A percentile compares a stretch with the other conserved stretches of the same genome.
phyloP scores from a whole-genome alignment of 306 rosid species.

The Luffa acutangula region DNA sequence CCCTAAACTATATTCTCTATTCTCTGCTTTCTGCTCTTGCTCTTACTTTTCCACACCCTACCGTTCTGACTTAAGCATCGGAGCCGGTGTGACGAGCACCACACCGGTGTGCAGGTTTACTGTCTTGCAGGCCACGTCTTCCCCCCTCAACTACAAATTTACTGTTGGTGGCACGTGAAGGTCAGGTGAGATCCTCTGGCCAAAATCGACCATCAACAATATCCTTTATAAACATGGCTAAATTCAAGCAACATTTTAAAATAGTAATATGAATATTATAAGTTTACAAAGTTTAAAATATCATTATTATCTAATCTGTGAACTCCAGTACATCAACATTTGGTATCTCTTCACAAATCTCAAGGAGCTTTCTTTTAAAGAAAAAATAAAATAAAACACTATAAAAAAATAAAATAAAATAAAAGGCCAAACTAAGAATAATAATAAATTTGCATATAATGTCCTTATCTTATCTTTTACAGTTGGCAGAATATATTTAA shows the following conservation, averaged over 20 bases:
- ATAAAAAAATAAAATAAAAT: not conserved
- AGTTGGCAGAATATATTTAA: not conserved
- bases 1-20: too few species aligned
- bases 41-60: too few species aligned
- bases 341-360: not conserved
- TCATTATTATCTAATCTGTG: not conserved
- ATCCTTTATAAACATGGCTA: not conserved
- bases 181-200: too few species aligned
- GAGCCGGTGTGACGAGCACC: too few species aligned
- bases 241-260: not conserved
- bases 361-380: not conserved
- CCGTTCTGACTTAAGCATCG: too few species aligned
- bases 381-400: too few species aligned
- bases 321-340: not conserved
- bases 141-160: too few species aligned
- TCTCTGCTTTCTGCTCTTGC: too few species aligned
- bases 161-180: too few species aligned
- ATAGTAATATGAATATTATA: not conserved
- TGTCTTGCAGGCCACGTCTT: too few species aligned
- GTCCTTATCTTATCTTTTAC: slow-evolving; percentile 1
- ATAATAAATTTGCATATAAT: not conserved
- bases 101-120: too few species aligned
- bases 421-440: not conserved
- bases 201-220: too few species aligned
- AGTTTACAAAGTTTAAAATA: not conserved